phyloP scores from a whole-genome alignment of 2,329 filamentous ascomycete genomes.

The Clarireedia paspali region DNA sequence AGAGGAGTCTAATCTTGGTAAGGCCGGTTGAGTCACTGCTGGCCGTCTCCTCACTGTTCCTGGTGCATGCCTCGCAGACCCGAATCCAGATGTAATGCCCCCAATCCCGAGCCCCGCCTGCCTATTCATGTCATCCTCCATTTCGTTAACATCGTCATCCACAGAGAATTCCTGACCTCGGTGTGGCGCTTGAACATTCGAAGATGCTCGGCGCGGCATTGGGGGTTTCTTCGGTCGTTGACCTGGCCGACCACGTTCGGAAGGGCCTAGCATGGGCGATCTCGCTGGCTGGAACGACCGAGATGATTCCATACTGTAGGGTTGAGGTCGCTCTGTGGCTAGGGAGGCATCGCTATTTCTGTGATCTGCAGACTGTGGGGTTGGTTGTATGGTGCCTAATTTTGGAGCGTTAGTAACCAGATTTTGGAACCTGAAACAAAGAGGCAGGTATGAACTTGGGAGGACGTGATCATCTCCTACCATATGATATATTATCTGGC shows the following conservation, averaged over 20 bases:
- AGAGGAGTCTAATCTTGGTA: constrained; percentile 41
- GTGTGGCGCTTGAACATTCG: constrained; percentile 62
- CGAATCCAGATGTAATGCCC: constrained; percentile 28
- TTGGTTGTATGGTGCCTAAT: constrained; percentile 22
- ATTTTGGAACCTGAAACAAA: too few species aligned
- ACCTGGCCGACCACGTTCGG: constrained; percentile 28
- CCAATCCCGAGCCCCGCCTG: constrained; percentile 32
- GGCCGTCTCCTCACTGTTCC: constrained; percentile 42
- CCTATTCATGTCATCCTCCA: constrained; percentile 57
- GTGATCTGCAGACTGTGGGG: constrained; percentile 15
- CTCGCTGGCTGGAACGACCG: constrained; percentile 21
- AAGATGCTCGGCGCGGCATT: constrained; percentile 66
- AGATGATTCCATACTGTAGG: constrained; percentile 26
- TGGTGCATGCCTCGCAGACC: constrained; percentile 39
- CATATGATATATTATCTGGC: constrained; percentile 44
- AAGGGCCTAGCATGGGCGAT: constrained; percentile 28
- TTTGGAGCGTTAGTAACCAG: not conserved
- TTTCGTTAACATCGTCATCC: constrained; percentile 77
- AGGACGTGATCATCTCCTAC: constrained; percentile 35
- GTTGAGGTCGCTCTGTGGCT: constrained; percentile 20
- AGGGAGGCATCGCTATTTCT: constrained; percentile 25
- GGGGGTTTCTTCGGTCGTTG: constrained; percentile 51
- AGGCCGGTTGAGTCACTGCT: constrained; percentile 36
- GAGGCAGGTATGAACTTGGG: too few species aligned
- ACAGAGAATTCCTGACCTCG: constrained; percentile 84